phyloP scores from a whole-genome alignment of 345 rosid genomes.

The Lepidium didymum region DNA sequence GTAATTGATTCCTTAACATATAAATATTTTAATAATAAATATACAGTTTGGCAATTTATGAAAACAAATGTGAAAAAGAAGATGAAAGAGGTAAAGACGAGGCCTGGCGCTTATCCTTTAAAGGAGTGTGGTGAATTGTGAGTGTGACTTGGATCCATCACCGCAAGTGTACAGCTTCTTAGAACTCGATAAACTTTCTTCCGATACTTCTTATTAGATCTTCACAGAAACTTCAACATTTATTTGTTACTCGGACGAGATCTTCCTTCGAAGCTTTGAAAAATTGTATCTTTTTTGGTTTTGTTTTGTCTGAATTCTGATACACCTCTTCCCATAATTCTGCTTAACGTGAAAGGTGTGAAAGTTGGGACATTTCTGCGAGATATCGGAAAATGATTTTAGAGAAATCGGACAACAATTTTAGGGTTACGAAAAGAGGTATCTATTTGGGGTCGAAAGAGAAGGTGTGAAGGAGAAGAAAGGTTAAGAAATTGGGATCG shows the following conservation, averaged over 20 bases:
- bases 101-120: slow-evolving; percentile 20
- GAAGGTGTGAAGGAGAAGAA: no score
- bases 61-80: neutral
- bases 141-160: slow-evolving; percentile 28
- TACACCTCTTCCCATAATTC: neutral
- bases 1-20: neutral
- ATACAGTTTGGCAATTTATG: neutral
- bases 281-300: neutral
- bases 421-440: no score
- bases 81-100: neutral
- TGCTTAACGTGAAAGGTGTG: neutral
- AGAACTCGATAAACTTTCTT: slow-evolving; percentile 6
- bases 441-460: no score
- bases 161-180: slow-evolving; percentile 10
- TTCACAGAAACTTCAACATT: slow-evolving; percentile 6
- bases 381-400: no score
- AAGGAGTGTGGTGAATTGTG: slow-evolving; percentile 10
- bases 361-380: neutral
- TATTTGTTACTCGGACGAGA: neutral
- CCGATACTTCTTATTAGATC: slow-evolving; percentile 2
- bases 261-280: neutral
- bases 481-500: no score
- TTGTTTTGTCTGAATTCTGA: neutral
- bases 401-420: no score
- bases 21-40: neutral